Base-by-base conservation (phyloP, 192 early-diverging fungal species). In the Coemansia sp. region DNA sequence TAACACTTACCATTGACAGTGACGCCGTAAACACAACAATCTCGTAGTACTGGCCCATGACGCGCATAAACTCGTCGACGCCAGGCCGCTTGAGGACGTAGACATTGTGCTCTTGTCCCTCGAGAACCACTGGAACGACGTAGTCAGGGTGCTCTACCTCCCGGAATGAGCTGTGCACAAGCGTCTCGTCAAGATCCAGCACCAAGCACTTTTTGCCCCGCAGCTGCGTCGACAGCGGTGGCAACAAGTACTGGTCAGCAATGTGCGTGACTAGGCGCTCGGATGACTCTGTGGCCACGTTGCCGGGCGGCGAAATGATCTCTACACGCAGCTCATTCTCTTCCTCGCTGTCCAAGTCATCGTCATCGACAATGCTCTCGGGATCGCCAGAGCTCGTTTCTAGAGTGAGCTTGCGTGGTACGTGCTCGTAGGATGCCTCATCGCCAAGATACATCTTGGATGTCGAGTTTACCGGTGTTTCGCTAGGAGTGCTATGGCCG, bases 61-160 rank as follows among this genome's bases (percentile, higher is more conserved):
- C 65, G 71, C 86, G 83, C 87, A 99, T 78, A 63, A 99, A 99
- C 51, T 87, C 87, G 78, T 96, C 95, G 5, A 97, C 92, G n/a
- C 94, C 94, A 1, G 96, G 96, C 42, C 96, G 87, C 77, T 97
- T 97, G 74, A 95, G 84, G 26, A 99, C 96, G 79, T 95, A 96
- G 18, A 97, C 96, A 73, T 89, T 94, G 74, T 99, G 95, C 35
- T 88, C 85, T 69, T 91, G 87, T 50, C 87, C 88, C 65, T 99
- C 94, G 53, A 97, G 93, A 58, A 95, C 91, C 31, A 96, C 95
- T 3, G 94, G 94, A 40, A 99, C 92, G 26, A 95, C 83, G 65
- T 90, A 97, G 73, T 97, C 96, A 7, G 95, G 88, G 42, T 93
- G 82, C 33, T 88, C 81, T 5, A 91, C 88, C 34, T 85, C 84